Percentiles rank a stretch among this genome's conserved stretches.
phyloP scores from a whole-genome alignment of 2,329 filamentous ascomycete genomes.

The Botrytis fragariae region DNA sequence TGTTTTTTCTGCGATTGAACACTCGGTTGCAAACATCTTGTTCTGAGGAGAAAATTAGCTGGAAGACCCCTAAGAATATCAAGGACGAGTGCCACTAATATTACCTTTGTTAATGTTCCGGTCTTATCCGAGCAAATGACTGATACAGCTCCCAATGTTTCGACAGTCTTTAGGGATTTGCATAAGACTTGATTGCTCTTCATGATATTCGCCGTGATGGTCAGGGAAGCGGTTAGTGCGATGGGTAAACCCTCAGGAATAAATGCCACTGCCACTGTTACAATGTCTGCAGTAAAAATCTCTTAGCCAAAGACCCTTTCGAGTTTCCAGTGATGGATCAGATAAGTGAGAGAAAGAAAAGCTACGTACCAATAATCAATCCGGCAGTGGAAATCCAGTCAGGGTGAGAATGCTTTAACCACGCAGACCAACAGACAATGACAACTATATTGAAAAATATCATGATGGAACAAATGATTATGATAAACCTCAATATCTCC shows the following conservation, averaged over 20 bases:
- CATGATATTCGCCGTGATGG: constrained; percentile 75
- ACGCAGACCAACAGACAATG: constrained; percentile 66
- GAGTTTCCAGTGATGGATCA: neutral
- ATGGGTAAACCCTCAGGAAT: constrained; percentile 72
- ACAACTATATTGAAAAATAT: constrained; percentile 61
- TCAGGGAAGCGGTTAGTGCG: constrained; percentile 65
- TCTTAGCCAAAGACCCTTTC: neutral
- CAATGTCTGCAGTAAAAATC: constrained; percentile 2
- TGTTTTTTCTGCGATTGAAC: constrained; percentile 52
- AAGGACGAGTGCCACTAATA: neutral
- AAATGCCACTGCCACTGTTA: constrained; percentile 57
- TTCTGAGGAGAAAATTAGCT: constrained; percentile 46
- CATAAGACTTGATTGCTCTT: constrained; percentile 71
- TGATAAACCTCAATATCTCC: constrained; percentile 69
- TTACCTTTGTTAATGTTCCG: constrained; percentile 57
- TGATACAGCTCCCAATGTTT: constrained; percentile 70
- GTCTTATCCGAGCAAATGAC: constrained; percentile 77
- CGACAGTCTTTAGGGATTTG: constrained; percentile 75
- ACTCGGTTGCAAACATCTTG: constrained; percentile 69
- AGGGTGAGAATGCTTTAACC: constrained; percentile 62
- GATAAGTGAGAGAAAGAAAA: constrained; percentile 60
- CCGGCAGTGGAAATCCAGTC: constrained; percentile 68
- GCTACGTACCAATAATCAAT: constrained; percentile 56
- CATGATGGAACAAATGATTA: constrained; percentile 66
- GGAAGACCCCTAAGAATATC: neutral